Evolutionary conservation across 257 asterid species (phyloP), one percentile per base, ranked within the genome.

Genomic region (Solanum etuberosum): DNA sequence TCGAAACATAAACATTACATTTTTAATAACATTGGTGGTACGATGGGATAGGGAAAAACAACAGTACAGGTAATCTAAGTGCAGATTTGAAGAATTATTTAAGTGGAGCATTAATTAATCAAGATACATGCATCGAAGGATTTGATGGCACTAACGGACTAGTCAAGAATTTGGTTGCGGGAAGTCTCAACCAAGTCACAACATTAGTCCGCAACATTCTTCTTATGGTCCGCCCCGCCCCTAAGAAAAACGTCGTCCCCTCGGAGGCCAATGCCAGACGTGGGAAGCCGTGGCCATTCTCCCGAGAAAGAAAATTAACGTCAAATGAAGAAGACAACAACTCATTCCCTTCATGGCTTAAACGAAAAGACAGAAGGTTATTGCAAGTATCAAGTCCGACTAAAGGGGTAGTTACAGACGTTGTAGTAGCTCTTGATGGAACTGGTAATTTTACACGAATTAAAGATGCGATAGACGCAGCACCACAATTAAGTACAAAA

Each of bases 351-450:
- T 31, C 51, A 6, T 94, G 98, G 98, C 20, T 94, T 6, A 89
- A 87, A 70, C 14, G 27, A 6, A 87, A 72, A 8, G 94, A 92
- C 23, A 88, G 93, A 85, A 90, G 74, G 84, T 90, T 92, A n/a
- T 92, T 93, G 14, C 93, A 92, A 38, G 35, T 89, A 37, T 13
- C 54, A 25, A 5, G n/a, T 25, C 61, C 83, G 0, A 78, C 25
- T 8, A 87, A 16, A 5, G 91, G 90, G 5, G 81, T 84, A 34
- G 32, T n/a, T 31, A 90, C 91, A 4, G 89, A 94, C 20, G 94
- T 27, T 16, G 93, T 94, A 25, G 98, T 94, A 9, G 93, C 98
- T 4, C 88, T 84, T 2, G 98, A 94, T 15, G 98, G 98, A 16
- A 89, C 93, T 0, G 98, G 98, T 8, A 86, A 92, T 42, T 92